These are phyloP conservation scores for Margaritispora aquatica DNA, from an alignment of 495 filamentous ascomycete genomes.

Conservation along the genomic window DNA sequence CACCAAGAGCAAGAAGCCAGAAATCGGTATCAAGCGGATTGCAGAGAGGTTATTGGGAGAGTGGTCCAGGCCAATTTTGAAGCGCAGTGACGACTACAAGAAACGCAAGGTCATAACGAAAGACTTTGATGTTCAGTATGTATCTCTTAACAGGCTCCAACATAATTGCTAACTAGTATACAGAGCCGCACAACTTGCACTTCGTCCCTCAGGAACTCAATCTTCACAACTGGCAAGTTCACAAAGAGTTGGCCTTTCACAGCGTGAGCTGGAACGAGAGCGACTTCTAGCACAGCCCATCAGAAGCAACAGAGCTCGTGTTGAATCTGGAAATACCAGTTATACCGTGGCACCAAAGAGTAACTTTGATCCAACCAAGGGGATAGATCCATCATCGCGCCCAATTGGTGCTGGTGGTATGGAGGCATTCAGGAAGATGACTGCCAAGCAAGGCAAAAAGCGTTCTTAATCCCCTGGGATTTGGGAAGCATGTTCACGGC, in stretches of 20 bases:
- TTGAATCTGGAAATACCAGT: constrained; percentile 62
- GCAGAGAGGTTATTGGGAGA: constrained; percentile 86
- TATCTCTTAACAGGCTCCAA: constrained; percentile 5
- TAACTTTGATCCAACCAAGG: constrained; percentile 39
- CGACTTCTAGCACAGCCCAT: constrained; percentile 63
- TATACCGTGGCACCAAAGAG: constrained; percentile 75
- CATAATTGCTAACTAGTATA: constrained; percentile 27
- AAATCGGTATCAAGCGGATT: constrained; percentile 82
- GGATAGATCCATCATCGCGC: constrained; percentile 34
- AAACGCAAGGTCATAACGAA: constrained; percentile 60
- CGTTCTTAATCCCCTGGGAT: constrained; percentile 16
- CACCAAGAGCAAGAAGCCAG: constrained; percentile 84
- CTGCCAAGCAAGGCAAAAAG: constrained; percentile 60
- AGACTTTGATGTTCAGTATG: constrained; percentile 48
- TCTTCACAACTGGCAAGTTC: constrained; percentile 37
- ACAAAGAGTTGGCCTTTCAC: constrained; percentile 37
- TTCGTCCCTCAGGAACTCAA: constrained; percentile 23
- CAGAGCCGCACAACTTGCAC: constrained; percentile 15
- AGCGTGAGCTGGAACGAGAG: constrained; percentile 54
- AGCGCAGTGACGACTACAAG: constrained; percentile 86
- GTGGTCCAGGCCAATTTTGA: constrained; percentile 95
- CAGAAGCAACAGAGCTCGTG: constrained; percentile 64
- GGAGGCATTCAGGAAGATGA: constrained; percentile 79
- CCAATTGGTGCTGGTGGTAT: constrained; percentile 68
- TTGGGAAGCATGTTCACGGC: not conserved